phyloP scores from a whole-genome alignment of 2,329 filamentous ascomycete genomes.

The Aspergillus uvarum region DNA sequence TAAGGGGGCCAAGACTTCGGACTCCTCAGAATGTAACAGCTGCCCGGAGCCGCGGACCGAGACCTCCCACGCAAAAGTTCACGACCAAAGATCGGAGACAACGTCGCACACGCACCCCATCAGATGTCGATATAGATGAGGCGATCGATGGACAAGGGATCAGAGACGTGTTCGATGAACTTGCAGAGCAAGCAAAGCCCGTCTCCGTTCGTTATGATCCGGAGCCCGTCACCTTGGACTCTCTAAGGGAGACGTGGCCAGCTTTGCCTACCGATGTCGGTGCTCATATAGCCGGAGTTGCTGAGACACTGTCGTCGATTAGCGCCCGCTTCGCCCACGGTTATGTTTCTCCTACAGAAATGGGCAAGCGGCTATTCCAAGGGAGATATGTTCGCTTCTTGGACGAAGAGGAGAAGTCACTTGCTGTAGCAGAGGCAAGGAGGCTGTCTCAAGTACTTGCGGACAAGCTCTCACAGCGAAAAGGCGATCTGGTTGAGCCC shows the following conservation, averaged over 20 bases:
- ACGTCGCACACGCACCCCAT: slow-evolving; percentile 11
- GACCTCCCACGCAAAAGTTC: slow-evolving; percentile 14
- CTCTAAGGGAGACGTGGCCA: slow-evolving; percentile 41
- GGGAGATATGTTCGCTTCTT: slow-evolving; percentile 41
- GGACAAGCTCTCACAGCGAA: slow-evolving; percentile 36
- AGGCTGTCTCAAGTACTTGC: slow-evolving; percentile 35
- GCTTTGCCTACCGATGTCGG: slow-evolving; percentile 35
- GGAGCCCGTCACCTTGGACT: slow-evolving; percentile 30
- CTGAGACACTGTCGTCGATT: slow-evolving; percentile 37
- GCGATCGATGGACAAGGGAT: slow-evolving; percentile 25
- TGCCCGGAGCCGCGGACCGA: slow-evolving; percentile 22
- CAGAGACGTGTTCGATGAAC: slow-evolving; percentile 31
- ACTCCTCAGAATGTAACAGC: slow-evolving; percentile 21
- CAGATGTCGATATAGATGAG: slow-evolving; percentile 27
- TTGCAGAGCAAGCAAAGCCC: slow-evolving; percentile 31
- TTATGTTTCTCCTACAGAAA: slow-evolving; percentile 36
- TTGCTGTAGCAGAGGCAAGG: slow-evolving; percentile 37
- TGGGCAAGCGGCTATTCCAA: slow-evolving; percentile 38
- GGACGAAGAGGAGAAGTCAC: slow-evolving; percentile 37
- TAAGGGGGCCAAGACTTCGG: slow-evolving; percentile 31
- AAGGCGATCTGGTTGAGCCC: slow-evolving; percentile 40
- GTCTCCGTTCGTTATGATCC: slow-evolving; percentile 38
- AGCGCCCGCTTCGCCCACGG: slow-evolving; percentile 37
- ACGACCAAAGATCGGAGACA: slow-evolving; percentile 16
- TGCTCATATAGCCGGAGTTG: slow-evolving; percentile 29